Evolutionary conservation across 176 grass and related monocot species (phyloP).

Genomic region (Hyparrhenia diplandra): DNA sequence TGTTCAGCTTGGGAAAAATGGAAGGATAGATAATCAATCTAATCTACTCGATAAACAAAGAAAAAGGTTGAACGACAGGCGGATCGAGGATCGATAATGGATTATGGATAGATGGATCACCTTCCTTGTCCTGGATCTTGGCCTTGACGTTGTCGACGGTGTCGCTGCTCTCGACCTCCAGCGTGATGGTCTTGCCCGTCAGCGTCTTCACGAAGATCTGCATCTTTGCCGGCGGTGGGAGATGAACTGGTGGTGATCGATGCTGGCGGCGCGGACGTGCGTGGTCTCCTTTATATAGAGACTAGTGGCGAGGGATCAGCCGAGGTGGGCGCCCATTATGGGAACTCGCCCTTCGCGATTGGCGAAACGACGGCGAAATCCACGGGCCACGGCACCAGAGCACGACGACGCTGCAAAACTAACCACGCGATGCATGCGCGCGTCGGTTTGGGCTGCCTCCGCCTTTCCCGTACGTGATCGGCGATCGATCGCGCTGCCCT

Average conservation of each 20-base stretch:
- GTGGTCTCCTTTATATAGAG: neutral
- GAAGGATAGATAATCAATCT: neutral
- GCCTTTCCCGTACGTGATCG: too few relatives aligned
- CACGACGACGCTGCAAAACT: neutral
- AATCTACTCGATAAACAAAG: neutral
- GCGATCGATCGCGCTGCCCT: neutral
- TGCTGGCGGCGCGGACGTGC: neutral
- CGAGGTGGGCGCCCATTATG: neutral
- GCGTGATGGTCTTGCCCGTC: constrained; percentile 92
- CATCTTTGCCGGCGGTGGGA: neutral
- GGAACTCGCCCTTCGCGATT: too few relatives aligned
- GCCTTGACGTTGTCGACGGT: constrained; percentile 82
- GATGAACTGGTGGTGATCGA: neutral
- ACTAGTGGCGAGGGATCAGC: neutral
- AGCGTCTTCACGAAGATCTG: constrained; percentile 90
- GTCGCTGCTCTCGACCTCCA: constrained; percentile 95
- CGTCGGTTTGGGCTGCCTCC: neutral
- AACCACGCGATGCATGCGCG: too few relatives aligned
- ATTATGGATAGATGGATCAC: neutral
- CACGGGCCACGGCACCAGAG: neutral
- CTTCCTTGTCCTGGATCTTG: constrained; percentile 85
- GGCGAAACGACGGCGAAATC: neutral
- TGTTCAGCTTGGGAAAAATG: too few relatives aligned
- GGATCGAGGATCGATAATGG: too few relatives aligned
- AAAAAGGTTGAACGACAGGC: too few relatives aligned